Evolutionary conservation across 2,329 filamentous ascomycete genomes (phyloP), one percentile per base, ranked within the genome.

Genomic region (Aureobasidium namibiae): DNA sequence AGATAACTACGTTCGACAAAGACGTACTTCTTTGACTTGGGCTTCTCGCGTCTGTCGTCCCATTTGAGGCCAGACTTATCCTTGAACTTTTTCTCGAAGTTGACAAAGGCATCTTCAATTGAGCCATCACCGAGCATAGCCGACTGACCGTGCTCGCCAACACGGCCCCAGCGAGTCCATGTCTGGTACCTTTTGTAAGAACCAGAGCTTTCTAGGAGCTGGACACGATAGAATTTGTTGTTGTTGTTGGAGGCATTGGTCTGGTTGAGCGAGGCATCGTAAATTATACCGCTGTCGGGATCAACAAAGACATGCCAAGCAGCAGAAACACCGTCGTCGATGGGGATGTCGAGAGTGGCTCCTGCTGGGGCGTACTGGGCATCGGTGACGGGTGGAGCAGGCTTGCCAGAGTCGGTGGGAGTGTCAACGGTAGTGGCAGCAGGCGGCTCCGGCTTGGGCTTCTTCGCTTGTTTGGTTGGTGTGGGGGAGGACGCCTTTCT

Each of bases 111-210:
- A 34, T 66, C 63, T 2, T 68, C 59, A 1, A 80, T 65, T 4
- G 61, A 64, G 8, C 73, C 74, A 9, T 66, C 53, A 0, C 75
- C 75, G 2, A 81, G 67, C 34, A 72, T 61, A 3, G 74, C 72
- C 29, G 59, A 73, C 61, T 80, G 75, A 1, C 81, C 81, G 24
- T 62, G 65, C 63, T 82, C 80, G 4, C 81, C 81, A 4, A 95
- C 89, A 23, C 90, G 83, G 23, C 90, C 90, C 89, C 88, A 95
- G 60, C 89, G 80, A 2, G 86, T 90, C 87, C 88, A 92, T 0
- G 82, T 84, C 44, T 77, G 74, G 69, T 78, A 88, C 9, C 52
- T 29, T 65, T 65, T 11, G 72, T 62, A 16, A 13, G 63, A 10
- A 72, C 62, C 26, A 7, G 29, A 34, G 29, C 16, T 36, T 13